Conservation (phyloP, 2,329 filamentous ascomycete species). For the Ascochyta clinopodiicola region DNA sequence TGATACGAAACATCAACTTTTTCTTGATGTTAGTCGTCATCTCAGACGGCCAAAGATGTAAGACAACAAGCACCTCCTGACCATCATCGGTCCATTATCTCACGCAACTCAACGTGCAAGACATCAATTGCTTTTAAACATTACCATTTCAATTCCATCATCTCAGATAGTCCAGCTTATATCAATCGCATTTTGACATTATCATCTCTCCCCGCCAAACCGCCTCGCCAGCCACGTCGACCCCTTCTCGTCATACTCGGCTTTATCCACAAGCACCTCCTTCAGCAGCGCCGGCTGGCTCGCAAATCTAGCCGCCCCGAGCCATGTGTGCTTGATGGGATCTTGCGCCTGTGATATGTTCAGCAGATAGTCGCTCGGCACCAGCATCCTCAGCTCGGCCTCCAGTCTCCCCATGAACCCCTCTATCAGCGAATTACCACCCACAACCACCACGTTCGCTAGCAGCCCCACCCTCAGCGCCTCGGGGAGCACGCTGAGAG, state of each 20-base stretch:
- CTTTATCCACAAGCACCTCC: constrained; percentile 76
- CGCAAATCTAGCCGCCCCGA: constrained; percentile 80
- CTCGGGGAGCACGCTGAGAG: constrained; percentile 75
- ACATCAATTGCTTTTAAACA: not conserved
- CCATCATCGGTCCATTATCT: no score
- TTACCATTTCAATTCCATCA: not conserved
- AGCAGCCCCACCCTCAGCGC: constrained; percentile 83
- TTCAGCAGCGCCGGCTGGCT: constrained; percentile 69
- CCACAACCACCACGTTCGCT: constrained; percentile 87
- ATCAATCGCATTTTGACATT: not conserved
- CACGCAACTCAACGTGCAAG: not conserved
- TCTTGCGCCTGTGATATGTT: constrained; percentile 66
- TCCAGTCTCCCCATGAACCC: constrained; percentile 82
- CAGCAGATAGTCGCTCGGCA: constrained; percentile 41
- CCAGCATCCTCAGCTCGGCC: constrained; percentile 70
- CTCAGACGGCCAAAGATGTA: no score
- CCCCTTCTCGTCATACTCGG: constrained; percentile 90
- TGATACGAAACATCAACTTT: no score
- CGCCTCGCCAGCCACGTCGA: constrained; percentile 73
- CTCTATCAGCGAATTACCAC: constrained; percentile 79
- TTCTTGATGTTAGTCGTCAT: no score
- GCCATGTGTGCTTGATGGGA: constrained; percentile 83
- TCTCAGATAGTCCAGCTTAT: no score
- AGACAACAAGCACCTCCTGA: no score
- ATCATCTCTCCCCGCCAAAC: constrained; percentile 58